A percentile compares a stretch with the other conserved stretches of the same genome.
Evolutionary conservation across 1,284 basidiomycete species (phyloP).

Genomic region (Naganishia liquefaciens): DNA sequence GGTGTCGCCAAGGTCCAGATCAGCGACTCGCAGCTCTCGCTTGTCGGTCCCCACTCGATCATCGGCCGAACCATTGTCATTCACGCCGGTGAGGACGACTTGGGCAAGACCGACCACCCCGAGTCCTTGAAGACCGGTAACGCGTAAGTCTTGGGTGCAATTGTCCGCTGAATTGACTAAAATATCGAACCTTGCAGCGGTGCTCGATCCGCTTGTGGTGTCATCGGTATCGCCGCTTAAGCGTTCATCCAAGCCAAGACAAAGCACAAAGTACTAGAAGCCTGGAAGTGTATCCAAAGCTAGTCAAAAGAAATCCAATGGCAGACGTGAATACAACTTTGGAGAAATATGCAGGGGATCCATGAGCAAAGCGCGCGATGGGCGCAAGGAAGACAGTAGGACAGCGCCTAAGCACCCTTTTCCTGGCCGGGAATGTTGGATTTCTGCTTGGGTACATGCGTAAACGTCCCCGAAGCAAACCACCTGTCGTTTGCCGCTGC

Average conservation of each 20-base stretch:
- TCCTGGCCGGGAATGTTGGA: constrained; percentile 49
- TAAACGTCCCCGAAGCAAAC: constrained; percentile 82
- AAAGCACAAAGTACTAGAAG: constrained; percentile 1
- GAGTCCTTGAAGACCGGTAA: constrained; percentile 74
- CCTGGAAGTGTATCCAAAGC: constrained; percentile 3
- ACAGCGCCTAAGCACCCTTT: constrained; percentile 6
- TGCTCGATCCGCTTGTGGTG: constrained; percentile 69
- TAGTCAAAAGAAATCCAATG: neutral
- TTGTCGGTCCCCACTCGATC: constrained; percentile 70
- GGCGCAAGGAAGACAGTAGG: neutral
- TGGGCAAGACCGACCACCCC: constrained; percentile 66
- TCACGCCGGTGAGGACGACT: constrained; percentile 71
- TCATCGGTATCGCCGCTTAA: constrained; percentile 61
- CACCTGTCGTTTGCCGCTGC: constrained; percentile 90
- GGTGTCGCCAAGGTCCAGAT: constrained; percentile 65
- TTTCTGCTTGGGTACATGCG: constrained; percentile 52
- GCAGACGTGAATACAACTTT: neutral
- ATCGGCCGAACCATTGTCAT: constrained; percentile 67
- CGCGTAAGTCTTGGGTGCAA: constrained; percentile 48
- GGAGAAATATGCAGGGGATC: no score
- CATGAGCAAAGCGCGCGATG: neutral
- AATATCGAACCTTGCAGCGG: constrained; percentile 48
- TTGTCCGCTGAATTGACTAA: neutral
- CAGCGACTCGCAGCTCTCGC: constrained; percentile 63
- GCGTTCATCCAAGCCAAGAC: neutral